Evolutionary conservation across 163 green algal genomes (phyloP), one percentile per base, ranked within the genome.

Genomic region (Chlorella variabilis): DNA sequence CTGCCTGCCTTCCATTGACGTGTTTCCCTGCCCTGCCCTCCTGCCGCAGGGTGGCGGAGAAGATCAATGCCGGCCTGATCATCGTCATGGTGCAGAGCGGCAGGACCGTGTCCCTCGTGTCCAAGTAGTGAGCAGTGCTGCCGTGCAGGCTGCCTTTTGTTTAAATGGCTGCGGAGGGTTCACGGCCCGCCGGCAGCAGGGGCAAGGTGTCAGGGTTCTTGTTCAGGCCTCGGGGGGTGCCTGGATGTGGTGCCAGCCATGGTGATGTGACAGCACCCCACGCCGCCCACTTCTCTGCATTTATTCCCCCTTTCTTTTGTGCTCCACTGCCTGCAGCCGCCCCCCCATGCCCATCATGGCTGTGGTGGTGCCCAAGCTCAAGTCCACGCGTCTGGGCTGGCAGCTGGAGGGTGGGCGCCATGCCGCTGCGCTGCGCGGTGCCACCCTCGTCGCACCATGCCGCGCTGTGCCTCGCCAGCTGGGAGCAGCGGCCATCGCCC

Each of bases 291-390:
- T n/a, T n/a, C n/a, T n/a, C n/a, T n/a, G n/a, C n/a, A n/a, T n/a
- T 54, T 11, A 54, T 54, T 54, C 45, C 15, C 15, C 15, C 45
- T 54, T 54, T 15, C 45, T 54, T 54, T 23, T 54, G 45, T n/a
- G n/a, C 11, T 15, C 45, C 11, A 23, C 45, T 15, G 11, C 45
- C 15, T 54, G 59, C 59, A 67, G 59, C 89, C 87, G 95, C 2
- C 95, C 94, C 0, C 91, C 91, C 42, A 96, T 97, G 89, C 93
- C 93, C 77, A 94, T 97, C 73, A 81, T 97, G 45, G 93, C 93
- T 15, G 91, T 98, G 36, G 92, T 98, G 49, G 91, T 97, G 71
- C 94, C 94, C 33, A 89, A 91, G 39, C 86, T 97, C 17, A 71
- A 62, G 25, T 87, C 42, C 75, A 80, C 88, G 67, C 41, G 71